These are phyloP conservation scores for Albatrellus sp. DNA, from an alignment of 1,284 basidiomycete species.

Conservation along the genomic window DNA sequence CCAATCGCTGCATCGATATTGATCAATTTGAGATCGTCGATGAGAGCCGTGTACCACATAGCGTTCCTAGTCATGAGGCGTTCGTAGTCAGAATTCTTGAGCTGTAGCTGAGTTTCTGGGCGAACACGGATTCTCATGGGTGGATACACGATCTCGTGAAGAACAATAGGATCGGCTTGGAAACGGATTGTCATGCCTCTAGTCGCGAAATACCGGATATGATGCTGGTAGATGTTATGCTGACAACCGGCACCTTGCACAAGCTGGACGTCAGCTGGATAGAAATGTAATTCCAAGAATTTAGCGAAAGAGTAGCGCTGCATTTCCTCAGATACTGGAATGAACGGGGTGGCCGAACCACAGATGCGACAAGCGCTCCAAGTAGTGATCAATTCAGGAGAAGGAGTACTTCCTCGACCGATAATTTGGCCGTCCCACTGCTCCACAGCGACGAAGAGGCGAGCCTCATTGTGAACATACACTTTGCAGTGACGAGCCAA, in stretches of 20 bases:
- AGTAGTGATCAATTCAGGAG: conserved; percentile 74
- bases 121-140: conserved; percentile 75
- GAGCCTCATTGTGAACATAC: conserved; percentile 81
- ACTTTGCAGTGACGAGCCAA: conserved; percentile 79
- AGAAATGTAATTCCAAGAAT: conserved; percentile 87
- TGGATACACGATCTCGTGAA: conserved; percentile 88
- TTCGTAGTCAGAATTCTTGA: conserved; percentile 87
- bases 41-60: conserved; percentile 56
- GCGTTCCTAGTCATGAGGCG: conserved; percentile 64
- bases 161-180: conserved; percentile 71
- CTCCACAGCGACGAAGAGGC: conserved; percentile 77
- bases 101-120: conserved; percentile 74
- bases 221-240: conserved; percentile 91
- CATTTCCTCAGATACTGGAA: conserved; percentile 86
- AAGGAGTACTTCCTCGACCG: conserved; percentile 35
- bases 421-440: conserved; percentile 74
- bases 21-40: conserved; percentile 64
- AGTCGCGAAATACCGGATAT: conserved; percentile 85
- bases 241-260: conserved; percentile 79
- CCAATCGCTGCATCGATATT: conserved; percentile 68
- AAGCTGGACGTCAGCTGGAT: conserved; percentile 72
- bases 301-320: conserved; percentile 91
- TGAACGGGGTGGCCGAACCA: conserved; percentile 74
- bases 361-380: conserved; percentile 89
- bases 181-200: conserved; percentile 83